Evolutionary conservation across 345 rosid genomes (phyloP).

Genomic region (Lepidium didymum): DNA sequence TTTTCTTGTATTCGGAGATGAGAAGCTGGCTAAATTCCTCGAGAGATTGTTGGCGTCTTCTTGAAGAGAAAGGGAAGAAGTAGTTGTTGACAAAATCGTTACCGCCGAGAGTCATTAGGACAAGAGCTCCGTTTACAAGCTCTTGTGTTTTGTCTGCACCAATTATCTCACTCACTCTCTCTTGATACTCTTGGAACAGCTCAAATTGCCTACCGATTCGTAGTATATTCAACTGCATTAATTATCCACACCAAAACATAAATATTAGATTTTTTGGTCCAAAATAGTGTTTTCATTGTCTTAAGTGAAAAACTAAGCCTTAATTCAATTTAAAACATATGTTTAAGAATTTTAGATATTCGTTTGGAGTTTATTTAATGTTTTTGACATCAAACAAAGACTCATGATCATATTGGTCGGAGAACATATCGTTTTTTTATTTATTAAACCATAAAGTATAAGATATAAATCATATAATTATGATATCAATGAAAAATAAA

Average conservation of each 20-base stretch:
- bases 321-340: not conserved
- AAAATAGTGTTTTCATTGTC: not conserved
- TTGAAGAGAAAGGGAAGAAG: conserved; percentile 22
- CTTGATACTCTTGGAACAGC: conserved; percentile 53
- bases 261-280: not conserved
- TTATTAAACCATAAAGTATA: not conserved
- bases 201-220: conserved; percentile 55
- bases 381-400: too few species aligned
- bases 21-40: conserved; percentile 21
- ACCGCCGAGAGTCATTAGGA: conserved; percentile 31
- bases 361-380: too few species aligned
- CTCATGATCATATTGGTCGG: not conserved
- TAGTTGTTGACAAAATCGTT: conserved; percentile 35
- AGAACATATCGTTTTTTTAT: not conserved
- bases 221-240: conserved; percentile 52
- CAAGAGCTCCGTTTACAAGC: conserved; percentile 41
- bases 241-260: not conserved
- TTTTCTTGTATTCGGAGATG: conserved; percentile 26
- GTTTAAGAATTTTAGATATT: too few species aligned
- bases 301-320: not conserved
- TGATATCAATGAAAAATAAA: not conserved
- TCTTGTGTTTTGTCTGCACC: conserved; percentile 37
- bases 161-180: conserved; percentile 35
- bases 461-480: too few species aligned
- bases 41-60: conserved; percentile 25